Evolutionary conservation across 2,329 filamentous ascomycete species (phyloP).

Genomic region (Bipolaris bicolor): DNA sequence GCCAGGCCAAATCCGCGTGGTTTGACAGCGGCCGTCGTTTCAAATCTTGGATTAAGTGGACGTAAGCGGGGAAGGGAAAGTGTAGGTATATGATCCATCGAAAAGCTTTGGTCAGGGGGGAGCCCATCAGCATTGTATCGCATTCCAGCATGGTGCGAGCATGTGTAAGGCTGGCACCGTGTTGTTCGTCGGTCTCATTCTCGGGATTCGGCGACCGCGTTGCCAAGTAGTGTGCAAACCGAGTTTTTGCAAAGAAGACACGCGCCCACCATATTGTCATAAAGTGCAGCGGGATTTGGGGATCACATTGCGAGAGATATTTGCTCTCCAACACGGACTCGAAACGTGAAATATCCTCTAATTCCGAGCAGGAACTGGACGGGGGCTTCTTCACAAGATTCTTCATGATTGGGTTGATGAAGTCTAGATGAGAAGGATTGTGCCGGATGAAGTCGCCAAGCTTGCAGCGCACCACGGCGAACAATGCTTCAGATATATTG

Average conservation of each 20-base stretch:
- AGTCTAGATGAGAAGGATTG: constrained; percentile 55
- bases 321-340: constrained; percentile 50
- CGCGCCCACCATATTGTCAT: constrained; percentile 57
- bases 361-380: constrained; percentile 20
- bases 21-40: constrained; percentile 43
- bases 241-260: constrained; percentile 55
- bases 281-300: constrained; percentile 45
- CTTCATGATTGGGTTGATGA: constrained; percentile 52
- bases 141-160: constrained; percentile 53
- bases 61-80: constrained; percentile 59
- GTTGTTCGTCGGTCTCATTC: constrained; percentile 29
- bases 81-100: constrained; percentile 53
- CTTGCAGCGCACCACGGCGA: constrained; percentile 58
- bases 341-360: constrained; percentile 41
- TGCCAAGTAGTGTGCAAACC: constrained; percentile 57
- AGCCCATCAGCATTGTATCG: constrained; percentile 55
- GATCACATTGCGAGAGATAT: constrained; percentile 44
- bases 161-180: constrained; percentile 36
- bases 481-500: constrained; percentile 57
- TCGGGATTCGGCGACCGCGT: constrained; percentile 37
- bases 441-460: constrained; percentile 52
- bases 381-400: constrained; percentile 43
- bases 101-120: constrained; percentile 51
- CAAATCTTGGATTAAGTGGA: constrained; percentile 55
- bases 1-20: constrained; percentile 51